Percentiles rank a stretch among this genome's conserved stretches.
Evolutionary conservation across 768 basidiomycete species (phyloP).

Genomic region (Tremella mesenterica): DNA sequence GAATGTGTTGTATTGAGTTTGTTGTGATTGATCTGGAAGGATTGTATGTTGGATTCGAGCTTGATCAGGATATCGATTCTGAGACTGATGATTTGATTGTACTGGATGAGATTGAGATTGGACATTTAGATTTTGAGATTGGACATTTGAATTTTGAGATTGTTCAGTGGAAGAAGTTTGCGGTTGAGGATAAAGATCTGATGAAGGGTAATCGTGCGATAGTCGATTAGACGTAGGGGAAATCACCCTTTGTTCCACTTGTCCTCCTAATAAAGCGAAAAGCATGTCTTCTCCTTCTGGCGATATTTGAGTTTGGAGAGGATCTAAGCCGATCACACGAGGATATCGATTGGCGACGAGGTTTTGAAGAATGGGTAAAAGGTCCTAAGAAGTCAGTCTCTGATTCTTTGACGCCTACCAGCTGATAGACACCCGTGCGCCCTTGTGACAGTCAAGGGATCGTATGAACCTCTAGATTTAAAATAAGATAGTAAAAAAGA

Average conservation of each 20-base stretch:
- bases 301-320: conserved; percentile 5
- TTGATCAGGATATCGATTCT: not conserved
- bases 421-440: too few species aligned
- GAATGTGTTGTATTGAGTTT: not conserved
- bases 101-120: not conserved
- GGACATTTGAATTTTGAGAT: not conserved
- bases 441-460: too few species aligned
- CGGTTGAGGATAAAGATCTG: not conserved
- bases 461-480: too few species aligned
- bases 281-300: conserved; percentile 37
- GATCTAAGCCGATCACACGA: conserved; percentile 15
- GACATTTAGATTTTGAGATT: not conserved
- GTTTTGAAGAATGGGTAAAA: conserved; percentile 21
- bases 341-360: conserved; percentile 32
- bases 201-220: not conserved
- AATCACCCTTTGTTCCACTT: conserved; percentile 11
- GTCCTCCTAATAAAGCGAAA: conserved; percentile 33
- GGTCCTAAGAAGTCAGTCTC: too few species aligned
- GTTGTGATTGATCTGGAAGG: not conserved
- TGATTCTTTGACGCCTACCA: too few species aligned
- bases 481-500: too few species aligned
- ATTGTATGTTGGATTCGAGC: not conserved
- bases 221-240: too few species aligned
- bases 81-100: not conserved
- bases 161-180: not conserved